Conservation (phyloP, 805 yeast species). For the Torulaspora indica region DNA sequence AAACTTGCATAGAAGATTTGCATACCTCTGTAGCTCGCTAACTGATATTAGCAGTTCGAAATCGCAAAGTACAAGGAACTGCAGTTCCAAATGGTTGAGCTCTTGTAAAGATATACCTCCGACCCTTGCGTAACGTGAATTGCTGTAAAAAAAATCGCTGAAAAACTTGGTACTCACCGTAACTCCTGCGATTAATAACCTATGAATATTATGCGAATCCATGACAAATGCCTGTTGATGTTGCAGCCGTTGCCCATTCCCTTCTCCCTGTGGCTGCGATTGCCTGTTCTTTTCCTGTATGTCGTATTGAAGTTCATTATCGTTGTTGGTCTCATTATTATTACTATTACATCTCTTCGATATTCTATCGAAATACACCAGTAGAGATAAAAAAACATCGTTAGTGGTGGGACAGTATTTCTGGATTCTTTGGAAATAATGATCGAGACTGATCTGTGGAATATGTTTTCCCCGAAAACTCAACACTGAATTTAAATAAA, state of each 20-base stretch:
- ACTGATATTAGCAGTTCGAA: constrained; percentile 81
- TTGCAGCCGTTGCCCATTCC: constrained; percentile 6
- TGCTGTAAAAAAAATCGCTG: constrained; percentile 90
- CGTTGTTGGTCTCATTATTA: constrained; percentile 12
- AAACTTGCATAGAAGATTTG: constrained; percentile 76
- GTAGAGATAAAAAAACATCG: constrained; percentile 83
- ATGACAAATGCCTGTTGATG: constrained; percentile 74
- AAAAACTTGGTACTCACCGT: constrained; percentile 95
- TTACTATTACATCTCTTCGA: constrained; percentile 54
- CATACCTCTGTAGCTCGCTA: constrained; percentile 87
- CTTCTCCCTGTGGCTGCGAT: constrained; percentile 2
- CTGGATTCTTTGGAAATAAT: constrained; percentile 82
- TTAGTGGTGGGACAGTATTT: constrained; percentile 98
- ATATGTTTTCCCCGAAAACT: constrained; percentile 95
- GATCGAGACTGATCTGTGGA: constrained; percentile 90
- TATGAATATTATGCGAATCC: constrained; percentile 93
- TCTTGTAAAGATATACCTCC: constrained; percentile 95
- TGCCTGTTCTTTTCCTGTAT: constrained; percentile 18
- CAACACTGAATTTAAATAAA: constrained; percentile 43
- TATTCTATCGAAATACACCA: constrained; percentile 92
- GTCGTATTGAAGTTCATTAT: constrained; percentile 7
- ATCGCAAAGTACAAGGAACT: constrained; percentile 77
- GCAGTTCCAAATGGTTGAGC: constrained; percentile 85
- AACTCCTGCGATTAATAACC: constrained; percentile 88
- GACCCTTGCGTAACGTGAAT: constrained; percentile 88